These are phyloP conservation scores for Trichoderma pleuroti DNA, from an alignment of 2,329 filamentous ascomycete species.

Conservation along the genomic window DNA sequence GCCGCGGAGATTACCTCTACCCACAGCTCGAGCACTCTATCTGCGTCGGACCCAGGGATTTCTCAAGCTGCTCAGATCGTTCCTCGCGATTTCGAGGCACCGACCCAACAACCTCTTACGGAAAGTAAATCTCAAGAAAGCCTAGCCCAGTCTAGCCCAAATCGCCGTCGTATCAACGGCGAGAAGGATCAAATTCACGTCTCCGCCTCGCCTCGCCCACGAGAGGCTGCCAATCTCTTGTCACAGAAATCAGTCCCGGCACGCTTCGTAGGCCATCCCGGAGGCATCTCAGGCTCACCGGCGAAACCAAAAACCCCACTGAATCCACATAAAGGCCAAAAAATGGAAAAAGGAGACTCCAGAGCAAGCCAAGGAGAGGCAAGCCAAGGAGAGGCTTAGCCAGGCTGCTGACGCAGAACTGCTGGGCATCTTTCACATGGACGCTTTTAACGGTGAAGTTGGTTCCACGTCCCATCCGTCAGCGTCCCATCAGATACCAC, in stretches of 20 bases:
- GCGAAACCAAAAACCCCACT: not conserved
- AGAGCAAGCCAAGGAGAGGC: not conserved
- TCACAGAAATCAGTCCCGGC: not conserved
- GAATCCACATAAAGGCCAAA: not conserved
- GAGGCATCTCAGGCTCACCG: not conserved
- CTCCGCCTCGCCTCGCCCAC: not conserved
- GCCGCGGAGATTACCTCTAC: not conserved
- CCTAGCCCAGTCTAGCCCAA: not conserved
- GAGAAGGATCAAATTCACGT: not conserved
- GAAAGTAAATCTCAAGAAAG: slow-evolving; percentile 20
- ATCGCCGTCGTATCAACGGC: not conserved
- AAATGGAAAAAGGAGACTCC: slow-evolving; percentile 12
- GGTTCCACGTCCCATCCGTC: not conserved
- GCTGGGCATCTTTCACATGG: not conserved
- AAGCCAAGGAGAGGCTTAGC: not conserved
- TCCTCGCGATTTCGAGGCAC: slow-evolving; percentile 20
- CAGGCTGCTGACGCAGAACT: not conserved
- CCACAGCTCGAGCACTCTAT: not conserved
- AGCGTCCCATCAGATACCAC: not conserved
- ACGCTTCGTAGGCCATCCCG: not conserved
- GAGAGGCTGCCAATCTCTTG: not conserved
- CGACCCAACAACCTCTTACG: slow-evolving; percentile 16
- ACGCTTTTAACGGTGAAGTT: not conserved
- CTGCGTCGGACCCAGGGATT: slow-evolving; percentile 15
- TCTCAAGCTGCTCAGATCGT: slow-evolving; percentile 32